These are phyloP conservation scores for Nidula microcarpa DNA, from an alignment of 768 basidiomycete genomes.

Conservation along the genomic window DNA sequence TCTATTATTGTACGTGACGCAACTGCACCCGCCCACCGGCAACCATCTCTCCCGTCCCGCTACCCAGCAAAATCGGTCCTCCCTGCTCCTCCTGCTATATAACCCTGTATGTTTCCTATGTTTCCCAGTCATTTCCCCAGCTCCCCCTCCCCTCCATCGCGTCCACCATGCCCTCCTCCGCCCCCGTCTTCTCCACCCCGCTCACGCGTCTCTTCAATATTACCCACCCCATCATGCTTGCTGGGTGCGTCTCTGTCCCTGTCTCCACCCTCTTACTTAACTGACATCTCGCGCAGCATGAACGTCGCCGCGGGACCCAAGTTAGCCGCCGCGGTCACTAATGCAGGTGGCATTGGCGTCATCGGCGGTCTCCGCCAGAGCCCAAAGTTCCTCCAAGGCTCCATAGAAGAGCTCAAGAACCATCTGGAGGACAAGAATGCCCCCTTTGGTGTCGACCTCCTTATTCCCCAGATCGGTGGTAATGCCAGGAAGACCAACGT, in stretches of 20 bases:
- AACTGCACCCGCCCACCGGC: conserved; percentile 4
- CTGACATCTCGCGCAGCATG: conserved; percentile 47
- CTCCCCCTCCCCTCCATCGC: conserved; percentile 5
- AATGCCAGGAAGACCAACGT: conserved; percentile 81
- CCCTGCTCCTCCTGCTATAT: too few species aligned
- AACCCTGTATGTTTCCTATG: neutral
- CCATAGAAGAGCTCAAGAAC: conserved; percentile 71
- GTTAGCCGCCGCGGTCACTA: conserved; percentile 88
- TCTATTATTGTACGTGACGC: conserved; percentile 14
- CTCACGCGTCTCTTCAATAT: conserved; percentile 75
- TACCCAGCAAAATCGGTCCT: neutral
- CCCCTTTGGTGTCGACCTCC: conserved; percentile 79
- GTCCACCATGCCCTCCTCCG: conserved; percentile 60
- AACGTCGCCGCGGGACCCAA: conserved; percentile 84
- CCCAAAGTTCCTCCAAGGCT: conserved; percentile 64
- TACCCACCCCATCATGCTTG: conserved; percentile 82
- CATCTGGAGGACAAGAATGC: conserved; percentile 72
- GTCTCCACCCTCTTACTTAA: neutral
- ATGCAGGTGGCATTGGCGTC: conserved; percentile 84
- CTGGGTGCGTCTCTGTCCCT: conserved; percentile 40
- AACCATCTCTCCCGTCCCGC: neutral
- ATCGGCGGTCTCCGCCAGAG: conserved; percentile 80
- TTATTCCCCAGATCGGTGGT: conserved; percentile 81
- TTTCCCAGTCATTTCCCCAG: neutral
- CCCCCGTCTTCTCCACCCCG: conserved; percentile 64